Conservation (phyloP, 1,284 basidiomycete genomes). For the Cystobasidium sp. region DNA sequence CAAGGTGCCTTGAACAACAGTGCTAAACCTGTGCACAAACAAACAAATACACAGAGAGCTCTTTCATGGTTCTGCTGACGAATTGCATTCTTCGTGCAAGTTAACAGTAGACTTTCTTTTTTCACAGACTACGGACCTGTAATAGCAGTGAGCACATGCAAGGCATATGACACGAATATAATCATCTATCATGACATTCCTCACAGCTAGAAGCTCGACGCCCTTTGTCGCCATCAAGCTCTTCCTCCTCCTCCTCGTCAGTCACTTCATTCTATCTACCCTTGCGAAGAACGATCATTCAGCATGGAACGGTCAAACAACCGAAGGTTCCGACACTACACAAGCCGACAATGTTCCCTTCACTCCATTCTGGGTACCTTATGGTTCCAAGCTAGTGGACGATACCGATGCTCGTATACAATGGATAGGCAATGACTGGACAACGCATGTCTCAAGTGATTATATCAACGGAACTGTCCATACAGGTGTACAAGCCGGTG, state of each 20-base stretch:
- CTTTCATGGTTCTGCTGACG: too few species aligned
- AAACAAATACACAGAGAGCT: too few species aligned
- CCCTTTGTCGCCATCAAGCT: neutral
- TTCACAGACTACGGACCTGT: too few species aligned
- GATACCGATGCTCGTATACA: neutral
- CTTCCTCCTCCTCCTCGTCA: neutral
- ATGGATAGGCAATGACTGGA: slow-evolving; percentile 16
- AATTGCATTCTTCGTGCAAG: too few species aligned
- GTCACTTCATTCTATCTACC: neutral
- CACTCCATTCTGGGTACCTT: slow-evolving; percentile 32
- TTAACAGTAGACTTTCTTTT: too few species aligned
- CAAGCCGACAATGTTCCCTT: slow-evolving; percentile 19
- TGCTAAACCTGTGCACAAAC: too few species aligned
- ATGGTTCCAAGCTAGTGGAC: slow-evolving; percentile 17
- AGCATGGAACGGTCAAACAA: slow-evolving; percentile 29
- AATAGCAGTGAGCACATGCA: too few species aligned
- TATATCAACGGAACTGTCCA: slow-evolving; percentile 40
- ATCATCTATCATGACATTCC: too few species aligned
- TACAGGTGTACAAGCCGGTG: slow-evolving; percentile 55
- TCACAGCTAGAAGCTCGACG: too few species aligned
- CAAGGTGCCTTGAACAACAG: too few species aligned
- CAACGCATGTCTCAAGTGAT: neutral
- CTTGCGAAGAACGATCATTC: neutral
- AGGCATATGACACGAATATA: too few species aligned
- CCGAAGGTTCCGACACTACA: slow-evolving; percentile 25